Percentiles rank a stretch among this genome's conserved stretches.
Evolutionary conservation across 106 monocot genomes (phyloP).

Genomic region (Alisma plantagoaquatica): DNA sequence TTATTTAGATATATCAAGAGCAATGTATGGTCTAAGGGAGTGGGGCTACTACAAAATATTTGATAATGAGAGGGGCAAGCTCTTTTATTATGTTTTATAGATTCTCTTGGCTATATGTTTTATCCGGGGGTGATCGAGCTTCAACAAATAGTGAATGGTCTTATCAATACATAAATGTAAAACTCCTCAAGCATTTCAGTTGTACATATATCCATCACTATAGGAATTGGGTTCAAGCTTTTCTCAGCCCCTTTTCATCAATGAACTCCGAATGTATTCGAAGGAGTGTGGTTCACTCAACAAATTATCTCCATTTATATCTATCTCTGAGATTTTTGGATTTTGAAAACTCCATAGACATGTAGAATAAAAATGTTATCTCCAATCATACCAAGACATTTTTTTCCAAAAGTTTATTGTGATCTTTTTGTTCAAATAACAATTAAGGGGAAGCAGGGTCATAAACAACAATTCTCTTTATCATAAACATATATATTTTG

Average conservation of each 20-base stretch:
- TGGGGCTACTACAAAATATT: background rate
- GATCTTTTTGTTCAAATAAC: no score
- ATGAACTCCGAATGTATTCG: background rate
- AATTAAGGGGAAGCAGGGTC: no score
- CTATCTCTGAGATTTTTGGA: background rate
- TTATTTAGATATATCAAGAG: background rate
- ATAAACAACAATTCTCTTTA: no score
- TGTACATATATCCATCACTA: background rate
- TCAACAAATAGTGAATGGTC: background rate
- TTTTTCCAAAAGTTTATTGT: no score
- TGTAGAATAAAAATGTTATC: no score
- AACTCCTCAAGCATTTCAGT: background rate
- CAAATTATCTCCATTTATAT: background rate
- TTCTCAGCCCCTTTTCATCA: background rate
- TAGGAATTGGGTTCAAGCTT: background rate
- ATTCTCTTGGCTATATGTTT: background rate
- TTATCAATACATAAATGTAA: background rate
- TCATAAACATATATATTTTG: no score
- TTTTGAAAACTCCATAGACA: no score
- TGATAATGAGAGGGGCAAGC: background rate
- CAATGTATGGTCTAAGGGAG: background rate
- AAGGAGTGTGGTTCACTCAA: background rate
- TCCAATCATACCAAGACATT: no score
- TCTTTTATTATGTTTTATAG: background rate
- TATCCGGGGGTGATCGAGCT: constrained; percentile 1